A percentile compares a stretch with the other conserved stretches of the same genome.
phyloP scores from a whole-genome alignment of 306 rosid species.

The Glycyrrhiza uralensis region DNA sequence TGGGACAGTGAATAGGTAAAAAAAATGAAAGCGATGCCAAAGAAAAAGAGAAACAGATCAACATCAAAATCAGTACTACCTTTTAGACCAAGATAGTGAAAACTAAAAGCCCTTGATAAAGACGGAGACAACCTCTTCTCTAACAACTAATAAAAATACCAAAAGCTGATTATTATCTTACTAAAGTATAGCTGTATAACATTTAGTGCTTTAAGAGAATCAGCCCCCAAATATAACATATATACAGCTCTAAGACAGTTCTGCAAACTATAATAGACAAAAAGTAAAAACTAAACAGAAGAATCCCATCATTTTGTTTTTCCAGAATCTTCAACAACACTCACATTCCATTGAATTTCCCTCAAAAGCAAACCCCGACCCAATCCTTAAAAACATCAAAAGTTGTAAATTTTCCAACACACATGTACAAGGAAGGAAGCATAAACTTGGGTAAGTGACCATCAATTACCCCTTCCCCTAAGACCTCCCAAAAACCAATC shows the following conservation, averaged over 20 bases:
- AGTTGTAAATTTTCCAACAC: slow-evolving; percentile 30
- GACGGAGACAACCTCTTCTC: slow-evolving; percentile 41
- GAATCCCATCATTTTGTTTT: slow-evolving; percentile 39
- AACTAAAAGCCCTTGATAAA: slow-evolving; percentile 36
- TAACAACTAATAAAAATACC: slow-evolving; percentile 42
- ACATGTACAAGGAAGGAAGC: background rate
- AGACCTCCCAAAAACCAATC: slow-evolving; percentile 25
- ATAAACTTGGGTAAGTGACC: slow-evolving; percentile 25
- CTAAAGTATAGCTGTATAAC: slow-evolving; percentile 35
- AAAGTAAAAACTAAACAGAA: slow-evolving; percentile 34
- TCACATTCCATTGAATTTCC: slow-evolving; percentile 35
- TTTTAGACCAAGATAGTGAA: slow-evolving; percentile 17
- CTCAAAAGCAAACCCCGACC: slow-evolving; percentile 40
- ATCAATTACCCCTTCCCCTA: background rate
- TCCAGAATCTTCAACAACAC: slow-evolving; percentile 56
- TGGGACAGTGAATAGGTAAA: slow-evolving; percentile 2
- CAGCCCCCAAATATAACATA: slow-evolving; percentile 32
- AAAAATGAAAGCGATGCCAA: slow-evolving; percentile 13
- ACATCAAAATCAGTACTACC: slow-evolving; percentile 21
- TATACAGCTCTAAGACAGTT: slow-evolving; percentile 41
- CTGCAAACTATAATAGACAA: slow-evolving; percentile 42
- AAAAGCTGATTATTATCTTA: slow-evolving; percentile 41
- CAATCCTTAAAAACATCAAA: slow-evolving; percentile 52
- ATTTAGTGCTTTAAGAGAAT: slow-evolving; percentile 27
- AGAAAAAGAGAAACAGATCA: slow-evolving; percentile 24